phyloP scores from a whole-genome alignment of 2,329 filamentous ascomycete species.

The Sarocladium brachiariae region DNA sequence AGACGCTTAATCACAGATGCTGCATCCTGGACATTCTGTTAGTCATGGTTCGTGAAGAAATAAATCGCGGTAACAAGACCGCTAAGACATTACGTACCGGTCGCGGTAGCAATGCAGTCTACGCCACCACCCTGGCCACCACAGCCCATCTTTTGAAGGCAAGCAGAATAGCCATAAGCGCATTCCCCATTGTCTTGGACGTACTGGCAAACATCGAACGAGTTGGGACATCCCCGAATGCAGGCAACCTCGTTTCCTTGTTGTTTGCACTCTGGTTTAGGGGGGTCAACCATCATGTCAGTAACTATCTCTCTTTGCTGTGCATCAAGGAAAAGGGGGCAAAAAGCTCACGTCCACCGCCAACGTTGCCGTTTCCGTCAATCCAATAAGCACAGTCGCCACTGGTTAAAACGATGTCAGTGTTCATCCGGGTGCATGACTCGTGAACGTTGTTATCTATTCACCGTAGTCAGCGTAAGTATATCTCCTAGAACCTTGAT shows the following conservation, averaged over 20 bases:
- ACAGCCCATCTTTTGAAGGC: neutral
- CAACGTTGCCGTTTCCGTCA: neutral
- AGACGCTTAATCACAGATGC: too few species aligned
- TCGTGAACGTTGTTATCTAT: neutral
- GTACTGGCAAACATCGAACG: neutral
- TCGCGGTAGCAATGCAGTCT: neutral
- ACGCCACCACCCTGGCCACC: neutral
- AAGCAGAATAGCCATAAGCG: neutral
- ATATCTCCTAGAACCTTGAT: neutral
- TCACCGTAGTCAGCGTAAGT: neutral
- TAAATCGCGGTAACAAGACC: too few species aligned
- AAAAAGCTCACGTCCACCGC: neutral
- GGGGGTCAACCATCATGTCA: neutral
- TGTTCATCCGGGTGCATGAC: neutral
- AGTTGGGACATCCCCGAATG: neutral
- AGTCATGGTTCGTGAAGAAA: too few species aligned
- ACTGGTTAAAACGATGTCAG: neutral
- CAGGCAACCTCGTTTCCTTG: neutral
- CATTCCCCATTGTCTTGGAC: neutral
- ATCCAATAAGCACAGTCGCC: neutral
- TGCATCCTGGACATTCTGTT: too few species aligned
- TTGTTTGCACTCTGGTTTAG: neutral
- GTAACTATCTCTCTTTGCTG: neutral
- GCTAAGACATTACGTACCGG: too few species aligned
- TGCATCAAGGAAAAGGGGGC: too few species aligned